These are phyloP conservation scores for Drosera spatulata DNA, from an alignment of 179 eudicot species.

Conservation along the genomic window DNA sequence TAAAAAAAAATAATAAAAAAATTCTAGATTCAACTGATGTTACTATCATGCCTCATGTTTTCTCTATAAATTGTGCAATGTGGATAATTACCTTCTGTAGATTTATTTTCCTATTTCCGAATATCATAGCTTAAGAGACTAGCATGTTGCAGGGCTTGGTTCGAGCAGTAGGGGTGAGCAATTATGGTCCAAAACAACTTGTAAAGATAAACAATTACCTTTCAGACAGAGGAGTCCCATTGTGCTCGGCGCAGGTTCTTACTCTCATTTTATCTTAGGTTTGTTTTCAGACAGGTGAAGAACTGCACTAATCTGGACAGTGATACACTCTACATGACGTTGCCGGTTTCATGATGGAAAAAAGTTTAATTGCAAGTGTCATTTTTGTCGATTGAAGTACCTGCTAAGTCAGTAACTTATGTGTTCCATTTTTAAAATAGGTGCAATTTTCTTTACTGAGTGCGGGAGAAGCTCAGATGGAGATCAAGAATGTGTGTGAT, in stretches of 20 bases:
- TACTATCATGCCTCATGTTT: too few species aligned
- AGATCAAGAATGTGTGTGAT: constrained; percentile 65
- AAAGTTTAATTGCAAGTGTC: too few species aligned
- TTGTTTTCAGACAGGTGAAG: too few species aligned
- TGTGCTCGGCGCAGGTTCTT: constrained; percentile 84
- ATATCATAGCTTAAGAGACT: not conserved
- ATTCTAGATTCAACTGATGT: too few species aligned
- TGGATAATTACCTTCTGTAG: too few species aligned
- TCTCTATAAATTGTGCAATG: too few species aligned
- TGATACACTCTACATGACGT: too few species aligned
- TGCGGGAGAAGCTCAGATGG: constrained; percentile 81
- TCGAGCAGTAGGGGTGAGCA: constrained; percentile 95
- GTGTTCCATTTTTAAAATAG: constrained; percentile 17
- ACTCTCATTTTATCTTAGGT: not conserved
- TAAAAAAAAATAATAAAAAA: too few species aligned
- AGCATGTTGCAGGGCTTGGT: constrained; percentile 68
- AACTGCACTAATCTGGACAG: too few species aligned
- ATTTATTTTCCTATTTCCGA: too few species aligned
- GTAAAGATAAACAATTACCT: constrained; percentile 67
- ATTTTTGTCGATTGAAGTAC: too few species aligned
- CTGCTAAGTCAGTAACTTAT: not conserved
- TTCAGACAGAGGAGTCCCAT: constrained; percentile 69
- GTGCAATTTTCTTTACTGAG: constrained; percentile 88
- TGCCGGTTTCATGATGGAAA: too few species aligned
- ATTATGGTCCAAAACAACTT: constrained; percentile 94